Percentiles rank a stretch among this genome's conserved stretches.
phyloP scores from a whole-genome alignment of 2,329 filamentous ascomycete species.

The Fusarium caatingaense region DNA sequence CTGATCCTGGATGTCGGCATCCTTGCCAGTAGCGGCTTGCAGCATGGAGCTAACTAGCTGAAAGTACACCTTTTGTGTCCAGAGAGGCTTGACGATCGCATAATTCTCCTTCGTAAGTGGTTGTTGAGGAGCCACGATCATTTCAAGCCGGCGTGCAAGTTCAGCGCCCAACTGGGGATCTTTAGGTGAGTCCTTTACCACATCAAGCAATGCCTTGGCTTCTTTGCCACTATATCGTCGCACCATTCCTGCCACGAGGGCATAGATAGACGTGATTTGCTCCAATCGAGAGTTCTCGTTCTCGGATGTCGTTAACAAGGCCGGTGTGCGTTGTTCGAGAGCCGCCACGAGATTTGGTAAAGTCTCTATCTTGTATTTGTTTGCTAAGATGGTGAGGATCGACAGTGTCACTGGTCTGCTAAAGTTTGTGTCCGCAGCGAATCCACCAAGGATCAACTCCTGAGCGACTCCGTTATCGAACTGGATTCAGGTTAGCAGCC shows the following conservation, averaged over 20 bases:
- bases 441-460: conserved; percentile 48
- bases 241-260: conserved; percentile 53
- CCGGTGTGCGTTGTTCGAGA: conserved; percentile 44
- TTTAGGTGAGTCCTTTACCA: conserved; percentile 52
- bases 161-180: conserved; percentile 51
- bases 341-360: conserved; percentile 42
- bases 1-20: conserved; percentile 47
- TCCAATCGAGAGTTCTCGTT: conserved; percentile 36
- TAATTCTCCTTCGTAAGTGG: conserved; percentile 56
- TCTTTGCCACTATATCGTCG: conserved; percentile 54
- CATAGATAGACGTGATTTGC: conserved; percentile 50
- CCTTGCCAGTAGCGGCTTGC: conserved; percentile 51
- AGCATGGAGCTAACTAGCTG: conserved; percentile 60
- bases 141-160: conserved; percentile 57
- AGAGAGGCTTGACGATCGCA: conserved; percentile 58
- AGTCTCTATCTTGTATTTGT: conserved; percentile 57
- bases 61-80: conserved; percentile 62
- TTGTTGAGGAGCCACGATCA: conserved; percentile 55
- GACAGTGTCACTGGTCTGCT: conserved; percentile 48
- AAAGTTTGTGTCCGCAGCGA: conserved; percentile 28
- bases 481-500: conserved; percentile 41
- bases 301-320: conserved; percentile 30
- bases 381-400: conserved; percentile 57
- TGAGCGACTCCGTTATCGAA: conserved; percentile 53
- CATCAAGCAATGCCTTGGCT: conserved; percentile 49